Evolutionary conservation across 23 red algal species (phyloP).

Genomic region (Cyanidiococcus yangmingshanensis): DNA sequence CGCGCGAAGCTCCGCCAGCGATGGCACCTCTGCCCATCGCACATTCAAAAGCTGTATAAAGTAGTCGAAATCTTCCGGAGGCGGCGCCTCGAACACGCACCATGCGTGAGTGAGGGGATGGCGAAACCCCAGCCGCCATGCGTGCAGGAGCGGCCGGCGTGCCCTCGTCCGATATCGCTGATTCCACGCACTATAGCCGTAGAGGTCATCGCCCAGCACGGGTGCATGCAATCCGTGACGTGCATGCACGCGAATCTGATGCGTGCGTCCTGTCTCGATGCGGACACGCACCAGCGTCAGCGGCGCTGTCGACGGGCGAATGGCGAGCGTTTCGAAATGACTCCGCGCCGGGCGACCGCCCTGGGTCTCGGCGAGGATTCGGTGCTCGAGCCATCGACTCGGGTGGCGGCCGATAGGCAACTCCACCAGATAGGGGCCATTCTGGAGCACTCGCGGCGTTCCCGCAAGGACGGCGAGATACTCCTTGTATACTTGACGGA

Average conservation of each 20-base stretch:
- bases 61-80: constrained; percentile 46
- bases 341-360: constrained; percentile 51
- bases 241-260: constrained; percentile 83
- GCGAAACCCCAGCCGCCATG: constrained; percentile 27
- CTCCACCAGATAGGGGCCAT: constrained; percentile 27
- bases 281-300: constrained; percentile 27
- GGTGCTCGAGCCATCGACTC: constrained; percentile 32
- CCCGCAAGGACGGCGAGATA: constrained; percentile 73
- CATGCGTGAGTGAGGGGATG: constrained; percentile 49
- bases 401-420: constrained; percentile 43
- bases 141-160: constrained; percentile 63
- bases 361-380: constrained; percentile 14
- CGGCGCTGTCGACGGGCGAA: constrained; percentile 9
- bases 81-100: constrained; percentile 20
- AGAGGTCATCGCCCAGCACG: constrained; percentile 69
- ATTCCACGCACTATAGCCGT: constrained; percentile 53
- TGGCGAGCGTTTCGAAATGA: constrained; percentile 18
- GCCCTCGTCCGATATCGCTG: constrained; percentile 22
- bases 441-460: constrained; percentile 29
- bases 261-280: constrained; percentile 75
- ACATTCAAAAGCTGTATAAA: constrained; percentile 23
- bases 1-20: not conserved
- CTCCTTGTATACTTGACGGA: constrained; percentile 38
- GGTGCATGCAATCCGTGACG: constrained; percentile 37
- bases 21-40: constrained; percentile 3